Percentiles rank a stretch among this genome's conserved stretches.
Evolutionary conservation across 1,284 basidiomycete genomes (phyloP).

Genomic region (Lignosus rhinocerotis): DNA sequence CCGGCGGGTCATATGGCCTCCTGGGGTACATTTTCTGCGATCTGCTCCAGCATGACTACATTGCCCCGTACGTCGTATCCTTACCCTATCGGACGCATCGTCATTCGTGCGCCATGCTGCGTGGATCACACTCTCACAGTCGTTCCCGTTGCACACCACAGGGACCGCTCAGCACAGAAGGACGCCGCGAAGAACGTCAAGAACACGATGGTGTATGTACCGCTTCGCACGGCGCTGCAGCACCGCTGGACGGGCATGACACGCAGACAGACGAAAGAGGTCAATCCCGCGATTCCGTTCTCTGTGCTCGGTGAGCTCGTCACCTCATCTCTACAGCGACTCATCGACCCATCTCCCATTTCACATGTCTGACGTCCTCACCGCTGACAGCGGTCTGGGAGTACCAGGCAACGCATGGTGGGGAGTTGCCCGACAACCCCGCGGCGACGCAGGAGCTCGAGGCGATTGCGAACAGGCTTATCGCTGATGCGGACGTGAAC

Average conservation of each 20-base stretch:
- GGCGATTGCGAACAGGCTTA: constrained; percentile 58
- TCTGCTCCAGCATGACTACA: constrained; percentile 82
- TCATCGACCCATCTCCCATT: not conserved
- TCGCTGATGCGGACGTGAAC: constrained; percentile 68
- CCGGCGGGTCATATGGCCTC: constrained; percentile 88
- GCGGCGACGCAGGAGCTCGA: constrained; percentile 59
- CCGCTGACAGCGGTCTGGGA: constrained; percentile 79
- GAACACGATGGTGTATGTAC: constrained; percentile 62
- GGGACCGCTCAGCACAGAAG: constrained; percentile 63
- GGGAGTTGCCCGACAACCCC: constrained; percentile 54
- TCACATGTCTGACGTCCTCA: not conserved
- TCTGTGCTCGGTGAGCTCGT: constrained; percentile 61
- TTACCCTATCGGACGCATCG: constrained; percentile 7
- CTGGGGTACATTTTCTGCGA: constrained; percentile 95
- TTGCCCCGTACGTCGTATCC: constrained; percentile 65
- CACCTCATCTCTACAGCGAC: not conserved
- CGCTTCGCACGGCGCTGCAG: constrained; percentile 66
- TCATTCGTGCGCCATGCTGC: not conserved
- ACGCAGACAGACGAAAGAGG: constrained; percentile 75
- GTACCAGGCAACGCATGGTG: constrained; percentile 64
- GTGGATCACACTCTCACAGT: constrained; percentile 17
- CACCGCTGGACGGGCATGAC: constrained; percentile 71
- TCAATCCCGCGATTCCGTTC: constrained; percentile 73
- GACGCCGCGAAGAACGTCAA: constrained; percentile 67
- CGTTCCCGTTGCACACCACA: constrained; percentile 29